A percentile compares a stretch with the other conserved stretches of the same genome.
These are phyloP conservation scores for Selaginella moellendorffii DNA, from an alignment of 75 land plant genomes.

Conservation along the genomic window DNA sequence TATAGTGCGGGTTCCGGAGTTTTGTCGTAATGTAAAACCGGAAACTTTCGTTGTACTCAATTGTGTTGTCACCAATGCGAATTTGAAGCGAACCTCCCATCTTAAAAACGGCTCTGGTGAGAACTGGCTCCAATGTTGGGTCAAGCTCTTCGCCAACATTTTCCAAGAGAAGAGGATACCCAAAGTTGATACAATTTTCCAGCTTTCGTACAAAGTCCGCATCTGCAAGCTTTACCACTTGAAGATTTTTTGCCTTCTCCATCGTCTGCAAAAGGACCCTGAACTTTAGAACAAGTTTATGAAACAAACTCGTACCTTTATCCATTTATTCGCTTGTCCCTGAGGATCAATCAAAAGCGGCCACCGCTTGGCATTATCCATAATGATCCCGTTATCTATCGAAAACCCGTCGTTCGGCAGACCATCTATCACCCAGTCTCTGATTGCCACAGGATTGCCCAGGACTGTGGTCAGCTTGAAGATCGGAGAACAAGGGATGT, in stretches of 20 bases:
- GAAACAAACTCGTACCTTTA: constrained; percentile 12
- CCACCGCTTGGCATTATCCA: constrained; percentile 27
- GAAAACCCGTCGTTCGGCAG: constrained; percentile 33
- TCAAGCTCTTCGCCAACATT: constrained; percentile 31
- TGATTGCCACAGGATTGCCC: constrained; percentile 27
- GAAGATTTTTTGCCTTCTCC: constrained; percentile 24
- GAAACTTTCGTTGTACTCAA: constrained; percentile 28
- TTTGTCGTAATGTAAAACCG: constrained; percentile 31
- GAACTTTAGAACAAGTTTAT: not conserved
- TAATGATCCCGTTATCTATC: constrained; percentile 28
- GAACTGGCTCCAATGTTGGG: constrained; percentile 28
- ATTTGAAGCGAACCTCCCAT: constrained; percentile 23
- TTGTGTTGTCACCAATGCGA: constrained; percentile 24
- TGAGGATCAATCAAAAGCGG: constrained; percentile 34
- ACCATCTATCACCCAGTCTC: constrained; percentile 34
- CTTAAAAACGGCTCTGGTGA: constrained; percentile 24
- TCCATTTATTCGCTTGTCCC: constrained; percentile 35
- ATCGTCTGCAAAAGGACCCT: constrained; percentile 19
- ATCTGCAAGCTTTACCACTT: constrained; percentile 22
- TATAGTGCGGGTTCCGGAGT: constrained; percentile 29
- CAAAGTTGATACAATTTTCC: constrained; percentile 29
- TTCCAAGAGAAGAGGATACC: constrained; percentile 26
- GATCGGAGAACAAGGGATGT: constrained; percentile 20
- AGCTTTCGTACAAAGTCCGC: constrained; percentile 30
- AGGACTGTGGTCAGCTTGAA: constrained; percentile 24